Conservation (phyloP, 495 filamentous ascomycete genomes). For the Lophiostoma macrostomum region DNA sequence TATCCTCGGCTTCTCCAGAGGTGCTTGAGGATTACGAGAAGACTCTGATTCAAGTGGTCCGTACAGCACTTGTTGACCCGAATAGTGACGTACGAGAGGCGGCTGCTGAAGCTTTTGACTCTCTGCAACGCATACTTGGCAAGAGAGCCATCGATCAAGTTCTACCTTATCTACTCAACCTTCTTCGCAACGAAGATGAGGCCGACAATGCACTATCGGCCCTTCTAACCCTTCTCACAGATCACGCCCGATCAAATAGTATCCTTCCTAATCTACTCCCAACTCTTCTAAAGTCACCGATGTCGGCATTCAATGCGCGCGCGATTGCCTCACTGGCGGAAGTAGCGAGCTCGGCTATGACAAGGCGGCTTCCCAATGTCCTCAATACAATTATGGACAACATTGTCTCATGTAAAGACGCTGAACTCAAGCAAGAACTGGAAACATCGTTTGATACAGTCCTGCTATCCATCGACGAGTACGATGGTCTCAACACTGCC, state of each 20-base stretch:
- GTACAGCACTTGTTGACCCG: conserved; percentile 85
- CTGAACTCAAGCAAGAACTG: conserved; percentile 69
- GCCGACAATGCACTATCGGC: conserved; percentile 91
- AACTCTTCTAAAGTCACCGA: conserved; percentile 83
- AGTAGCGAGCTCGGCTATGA: conserved; percentile 86
- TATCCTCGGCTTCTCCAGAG: conserved; percentile 84
- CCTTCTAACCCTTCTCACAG: conserved; percentile 86
- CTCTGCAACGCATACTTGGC: conserved; percentile 86
- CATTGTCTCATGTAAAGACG: conserved; percentile 74
- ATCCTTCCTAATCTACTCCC: conserved; percentile 95
- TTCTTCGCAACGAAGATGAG: conserved; percentile 78
- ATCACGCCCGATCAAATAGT: conserved; percentile 89
- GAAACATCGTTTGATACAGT: conserved; percentile 80
- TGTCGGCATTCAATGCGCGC: conserved; percentile 88
- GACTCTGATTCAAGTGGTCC: conserved; percentile 88
- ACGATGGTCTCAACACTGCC: conserved; percentile 86
- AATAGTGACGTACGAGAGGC: conserved; percentile 90
- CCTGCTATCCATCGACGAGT: conserved; percentile 89
- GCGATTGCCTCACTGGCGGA: conserved; percentile 88
- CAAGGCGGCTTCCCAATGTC: conserved; percentile 79
- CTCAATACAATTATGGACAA: conserved; percentile 92
- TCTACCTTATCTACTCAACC: conserved; percentile 81
- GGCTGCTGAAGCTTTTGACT: conserved; percentile 94
- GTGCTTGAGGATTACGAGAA: conserved; percentile 92
- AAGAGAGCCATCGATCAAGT: conserved; percentile 94